phyloP scores from a whole-genome alignment of 2,329 filamentous ascomycete species.

The Diaporthe capsici region DNA sequence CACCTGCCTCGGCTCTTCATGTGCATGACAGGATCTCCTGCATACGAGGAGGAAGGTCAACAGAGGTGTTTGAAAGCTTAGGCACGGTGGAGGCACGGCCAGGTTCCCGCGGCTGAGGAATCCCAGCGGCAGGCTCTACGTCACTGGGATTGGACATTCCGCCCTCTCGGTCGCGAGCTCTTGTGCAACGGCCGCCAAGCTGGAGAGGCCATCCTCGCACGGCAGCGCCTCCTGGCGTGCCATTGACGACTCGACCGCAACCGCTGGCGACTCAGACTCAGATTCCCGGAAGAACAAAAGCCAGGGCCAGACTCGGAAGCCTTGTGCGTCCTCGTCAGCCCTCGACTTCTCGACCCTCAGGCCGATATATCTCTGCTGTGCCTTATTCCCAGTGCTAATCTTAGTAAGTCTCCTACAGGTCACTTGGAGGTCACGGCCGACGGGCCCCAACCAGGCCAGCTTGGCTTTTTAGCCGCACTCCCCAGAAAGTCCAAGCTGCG shows the following conservation, averaged over 20 bases:
- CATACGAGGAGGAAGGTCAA: conserved; percentile 7
- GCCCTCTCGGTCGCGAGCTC: conserved; percentile 31
- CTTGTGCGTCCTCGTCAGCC: conserved; percentile 18
- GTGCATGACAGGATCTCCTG: not conserved
- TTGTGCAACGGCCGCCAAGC: conserved; percentile 55
- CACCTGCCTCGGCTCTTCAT: not conserved
- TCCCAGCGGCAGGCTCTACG: conserved; percentile 21
- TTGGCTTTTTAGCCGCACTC: conserved; percentile 43
- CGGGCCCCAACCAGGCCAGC: conserved; percentile 39
- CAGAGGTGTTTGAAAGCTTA: not conserved
- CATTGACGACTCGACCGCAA: conserved; percentile 45
- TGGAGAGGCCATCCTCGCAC: conserved; percentile 39
- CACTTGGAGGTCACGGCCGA: conserved; percentile 33
- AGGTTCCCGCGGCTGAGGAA: conserved; percentile 27
- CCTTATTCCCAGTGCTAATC: conserved; percentile 48
- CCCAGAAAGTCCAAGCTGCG: conserved; percentile 38
- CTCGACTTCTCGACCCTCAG: conserved; percentile 41
- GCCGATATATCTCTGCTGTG: conserved; percentile 49
- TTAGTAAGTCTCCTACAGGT: conserved; percentile 48
- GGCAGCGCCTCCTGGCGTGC: conserved; percentile 49
- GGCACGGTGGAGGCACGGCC: conserved; percentile 12
- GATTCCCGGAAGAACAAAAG: conserved; percentile 41
- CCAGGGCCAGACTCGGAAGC: conserved; percentile 17
- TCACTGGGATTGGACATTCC: conserved; percentile 31
- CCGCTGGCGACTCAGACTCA: conserved; percentile 39